Evolutionary conservation across 129 eudicot genomes (phyloP), one percentile per base, ranked within the genome.

Genomic region (Mikania micrantha): DNA sequence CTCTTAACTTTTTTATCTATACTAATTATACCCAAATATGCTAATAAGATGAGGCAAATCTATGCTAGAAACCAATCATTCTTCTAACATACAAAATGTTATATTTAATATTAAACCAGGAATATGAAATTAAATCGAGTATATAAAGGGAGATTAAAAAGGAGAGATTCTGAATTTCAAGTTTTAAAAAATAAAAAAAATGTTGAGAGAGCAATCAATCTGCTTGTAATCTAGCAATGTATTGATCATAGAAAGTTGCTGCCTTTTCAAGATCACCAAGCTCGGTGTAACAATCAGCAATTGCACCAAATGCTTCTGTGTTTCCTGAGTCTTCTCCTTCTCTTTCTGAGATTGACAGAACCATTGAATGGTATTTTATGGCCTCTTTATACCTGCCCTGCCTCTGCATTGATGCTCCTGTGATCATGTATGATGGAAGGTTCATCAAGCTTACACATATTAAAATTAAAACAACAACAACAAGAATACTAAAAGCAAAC

Each of bases 241-340:
- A 94, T 61, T 90, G 87, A 69, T 94, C 99, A 71, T 94, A 94
- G 76, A 74, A 94, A 42, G 77, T 83, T 15, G 87, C 99, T 38
- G 99, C 99, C 64, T 72, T 78, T 73, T 94, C 99, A 28, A 94
- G 78, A 56, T 94, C 97, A 36, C 99, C 99, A 58, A 89, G 78
- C 66, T 94, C 99, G 10, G 99, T 94, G 62, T 94, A 94, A 75
- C 99, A 94, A 79, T 94, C 99, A 42, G 99, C 99, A 70, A 94
- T 94, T 25, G 99, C 99, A 65, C 99, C 99, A 53, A 63, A 90
- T 10, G 99, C 99, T 80, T 89, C 99, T 13, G 97, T 83, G 76
- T 83, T 94, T 56, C 99, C 99, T 3, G 97, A 89, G 28, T 90
- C 87, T 64, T 94, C 99, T 32, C 86, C 89, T 73, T 80, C 90